Conservation (phyloP, 352 stramenopile genomes). For the Phytopythium vexans region DNA sequence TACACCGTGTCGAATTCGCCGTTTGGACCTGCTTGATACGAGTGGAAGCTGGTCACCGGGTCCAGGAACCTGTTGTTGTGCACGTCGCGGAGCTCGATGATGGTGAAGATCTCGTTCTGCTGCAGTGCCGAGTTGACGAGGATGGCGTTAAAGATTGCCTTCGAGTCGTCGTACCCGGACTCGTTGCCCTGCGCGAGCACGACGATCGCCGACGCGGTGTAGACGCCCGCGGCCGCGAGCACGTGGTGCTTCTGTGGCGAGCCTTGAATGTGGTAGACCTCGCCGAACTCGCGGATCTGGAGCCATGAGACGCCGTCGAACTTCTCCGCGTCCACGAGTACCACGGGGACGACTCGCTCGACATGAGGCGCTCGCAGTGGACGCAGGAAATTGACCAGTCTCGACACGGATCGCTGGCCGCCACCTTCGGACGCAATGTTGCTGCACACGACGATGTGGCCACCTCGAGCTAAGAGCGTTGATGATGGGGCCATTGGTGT, state of each 20-base stretch:
- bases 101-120: constrained; percentile 72
- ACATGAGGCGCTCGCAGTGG: constrained; percentile 72
- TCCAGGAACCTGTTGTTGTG: constrained; percentile 85
- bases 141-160: constrained; percentile 86
- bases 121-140: constrained; percentile 72
- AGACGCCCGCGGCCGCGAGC: constrained; percentile 71
- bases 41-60: constrained; percentile 61
- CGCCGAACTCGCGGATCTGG: constrained; percentile 55
- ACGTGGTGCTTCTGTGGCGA: constrained; percentile 73
- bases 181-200: constrained; percentile 76
- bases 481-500: constrained; percentile 37
- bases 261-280: constrained; percentile 79
- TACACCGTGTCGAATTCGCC: constrained; percentile 10
- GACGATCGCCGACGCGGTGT: constrained; percentile 75
- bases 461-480: constrained; percentile 38
- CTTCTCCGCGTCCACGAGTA: constrained; percentile 68
- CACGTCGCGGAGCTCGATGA: constrained; percentile 82
- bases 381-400: constrained; percentile 73
- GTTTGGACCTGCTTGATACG: constrained; percentile 8
- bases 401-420: constrained; percentile 51
- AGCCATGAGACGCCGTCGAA: constrained; percentile 74
- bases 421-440: constrained; percentile 63
- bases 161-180: constrained; percentile 75
- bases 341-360: constrained; percentile 54
- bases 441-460: constrained; percentile 83